Percentiles rank a stretch among this genome's conserved stretches.
Conservation (phyloP, 139 green algal genomes). For the Auxenochlorella pyrenoidosa region DNA sequence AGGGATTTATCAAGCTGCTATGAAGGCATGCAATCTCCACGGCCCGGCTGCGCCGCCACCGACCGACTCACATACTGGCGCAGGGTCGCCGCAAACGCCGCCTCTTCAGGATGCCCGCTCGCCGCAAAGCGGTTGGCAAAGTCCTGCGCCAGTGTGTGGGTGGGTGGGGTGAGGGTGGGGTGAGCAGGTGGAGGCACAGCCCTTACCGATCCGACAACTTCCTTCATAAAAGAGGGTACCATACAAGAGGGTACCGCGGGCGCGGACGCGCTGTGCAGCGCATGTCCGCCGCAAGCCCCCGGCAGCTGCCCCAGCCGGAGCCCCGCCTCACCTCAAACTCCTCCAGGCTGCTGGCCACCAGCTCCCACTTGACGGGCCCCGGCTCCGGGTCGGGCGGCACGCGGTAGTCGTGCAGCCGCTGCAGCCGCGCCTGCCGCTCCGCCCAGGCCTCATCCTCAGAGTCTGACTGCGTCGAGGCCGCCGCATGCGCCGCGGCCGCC, state of each 20-base stretch:
- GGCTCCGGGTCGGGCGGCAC: constrained; percentile 1
- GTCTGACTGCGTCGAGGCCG: neutral
- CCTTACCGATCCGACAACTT: too few species aligned
- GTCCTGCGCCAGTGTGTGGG: too few species aligned
- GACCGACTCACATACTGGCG: neutral
- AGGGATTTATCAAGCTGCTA: too few species aligned
- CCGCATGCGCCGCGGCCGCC: neutral
- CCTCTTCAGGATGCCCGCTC: neutral
- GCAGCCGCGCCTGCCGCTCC: neutral
- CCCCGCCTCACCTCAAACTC: constrained; percentile 36
- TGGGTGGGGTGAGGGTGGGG: neutral
- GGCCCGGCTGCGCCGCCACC: too few species aligned
- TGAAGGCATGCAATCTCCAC: too few species aligned
- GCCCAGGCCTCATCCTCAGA: neutral
- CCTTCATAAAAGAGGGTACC: too few species aligned
- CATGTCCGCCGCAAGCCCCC: too few species aligned
- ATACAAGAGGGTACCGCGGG: too few species aligned
- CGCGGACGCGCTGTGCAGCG: too few species aligned
- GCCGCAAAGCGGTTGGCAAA: constrained; percentile 3
- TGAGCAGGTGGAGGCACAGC: too few species aligned
- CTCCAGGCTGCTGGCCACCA: constrained; percentile 32
- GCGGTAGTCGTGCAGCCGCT: constrained; percentile 4
- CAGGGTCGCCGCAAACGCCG: neutral
- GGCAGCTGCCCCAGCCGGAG: too few species aligned
- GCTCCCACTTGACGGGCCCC: constrained; percentile 23